A percentile compares a stretch with the other conserved stretches of the same genome.
Conservation (phyloP, 1,139 yeast species). For the Meyerozyma smithsonii region DNA sequence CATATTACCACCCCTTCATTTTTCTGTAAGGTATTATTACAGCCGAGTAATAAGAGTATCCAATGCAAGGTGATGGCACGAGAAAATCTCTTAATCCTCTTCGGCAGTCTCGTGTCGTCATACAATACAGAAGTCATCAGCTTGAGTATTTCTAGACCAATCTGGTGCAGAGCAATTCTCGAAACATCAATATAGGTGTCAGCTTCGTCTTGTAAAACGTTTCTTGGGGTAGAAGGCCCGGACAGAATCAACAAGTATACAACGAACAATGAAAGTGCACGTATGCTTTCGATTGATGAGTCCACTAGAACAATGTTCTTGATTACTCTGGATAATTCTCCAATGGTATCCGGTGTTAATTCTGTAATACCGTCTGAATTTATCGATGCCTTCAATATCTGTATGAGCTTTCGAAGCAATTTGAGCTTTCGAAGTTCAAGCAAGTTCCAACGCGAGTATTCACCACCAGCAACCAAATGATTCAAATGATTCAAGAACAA, state of each 20-base stretch:
- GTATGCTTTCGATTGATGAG: slow-evolving; percentile 35
- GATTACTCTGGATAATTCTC: slow-evolving; percentile 18
- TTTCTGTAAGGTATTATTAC: slow-evolving; percentile 13
- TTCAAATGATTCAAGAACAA: slow-evolving; percentile 53
- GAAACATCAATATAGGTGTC: background rate
- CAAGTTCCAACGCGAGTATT: slow-evolving; percentile 44
- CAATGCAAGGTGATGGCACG: slow-evolving; percentile 62
- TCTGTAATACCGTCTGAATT: slow-evolving; percentile 3
- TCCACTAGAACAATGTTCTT: slow-evolving; percentile 24
- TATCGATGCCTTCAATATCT: slow-evolving; percentile 38
- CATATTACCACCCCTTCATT: slow-evolving; percentile 38
- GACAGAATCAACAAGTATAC: slow-evolving; percentile 29
- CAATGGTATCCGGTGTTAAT: slow-evolving; percentile 11
- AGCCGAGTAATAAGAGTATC: slow-evolving; percentile 52
- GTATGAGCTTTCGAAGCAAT: slow-evolving; percentile 48
- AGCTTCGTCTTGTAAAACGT: background rate
- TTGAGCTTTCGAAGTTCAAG: slow-evolving; percentile 50
- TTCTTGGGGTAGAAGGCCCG: background rate
- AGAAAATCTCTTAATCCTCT: slow-evolving; percentile 43
- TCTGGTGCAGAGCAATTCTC: background rate
- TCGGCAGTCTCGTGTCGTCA: slow-evolving; percentile 28
- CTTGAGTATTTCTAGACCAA: background rate
- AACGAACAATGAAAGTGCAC: slow-evolving; percentile 30
- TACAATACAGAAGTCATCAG: slow-evolving; percentile 14
- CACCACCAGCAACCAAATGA: slow-evolving; percentile 48